Percentiles rank a stretch among this genome's conserved stretches.
Conservation (phyloP, 208 protist genomes). For the Entamoeba invadens region DNA sequence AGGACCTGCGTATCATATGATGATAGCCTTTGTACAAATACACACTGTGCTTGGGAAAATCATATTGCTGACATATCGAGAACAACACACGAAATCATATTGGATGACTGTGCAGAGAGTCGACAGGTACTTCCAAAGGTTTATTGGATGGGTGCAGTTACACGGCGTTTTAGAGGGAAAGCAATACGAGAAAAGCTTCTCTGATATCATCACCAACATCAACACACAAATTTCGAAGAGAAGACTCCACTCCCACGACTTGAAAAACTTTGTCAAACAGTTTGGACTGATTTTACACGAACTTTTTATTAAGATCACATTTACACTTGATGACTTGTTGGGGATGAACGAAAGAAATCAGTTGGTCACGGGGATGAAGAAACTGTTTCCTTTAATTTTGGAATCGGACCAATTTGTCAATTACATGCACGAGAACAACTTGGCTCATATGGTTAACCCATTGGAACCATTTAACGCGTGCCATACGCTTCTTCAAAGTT, state of each 20-base stretch:
- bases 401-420: background rate
- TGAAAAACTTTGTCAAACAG: background rate
- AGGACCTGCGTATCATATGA: background rate
- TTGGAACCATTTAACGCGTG: background rate
- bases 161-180: background rate
- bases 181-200: background rate
- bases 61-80: background rate
- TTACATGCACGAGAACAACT: background rate
- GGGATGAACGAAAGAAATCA: background rate
- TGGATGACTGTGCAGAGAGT: background rate
- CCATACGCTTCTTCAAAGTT: background rate
- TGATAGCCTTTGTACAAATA: background rate
- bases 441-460: background rate
- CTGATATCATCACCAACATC: background rate
- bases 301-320: background rate
- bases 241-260: background rate
- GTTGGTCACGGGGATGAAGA: background rate
- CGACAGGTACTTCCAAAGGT: background rate
- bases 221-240: background rate
- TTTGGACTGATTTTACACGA: background rate
- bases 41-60: background rate
- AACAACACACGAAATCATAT: background rate
- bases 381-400: background rate
- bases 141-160: background rate
- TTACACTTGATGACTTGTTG: background rate